phyloP scores from a whole-genome alignment of 345 rosid species.

The Aquilaria yunnanensis region DNA sequence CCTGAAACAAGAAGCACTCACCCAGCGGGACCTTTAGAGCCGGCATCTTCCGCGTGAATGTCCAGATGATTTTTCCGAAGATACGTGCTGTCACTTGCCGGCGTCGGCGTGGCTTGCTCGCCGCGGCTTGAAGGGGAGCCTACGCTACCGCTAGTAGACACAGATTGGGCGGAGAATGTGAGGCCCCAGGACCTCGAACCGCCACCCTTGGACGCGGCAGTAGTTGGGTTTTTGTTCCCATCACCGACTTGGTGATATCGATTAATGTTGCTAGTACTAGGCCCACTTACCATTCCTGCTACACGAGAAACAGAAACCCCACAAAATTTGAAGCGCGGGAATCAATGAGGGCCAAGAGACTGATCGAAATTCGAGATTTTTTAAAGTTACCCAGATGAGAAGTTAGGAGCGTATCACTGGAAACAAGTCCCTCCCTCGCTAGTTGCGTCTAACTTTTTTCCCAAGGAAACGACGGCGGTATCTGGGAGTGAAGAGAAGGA shows the following conservation, averaged over 20 bases:
- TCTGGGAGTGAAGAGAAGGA: too few species aligned
- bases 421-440: background rate
- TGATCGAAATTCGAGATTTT: conserved; percentile 7
- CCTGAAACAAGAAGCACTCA: conserved; percentile 17
- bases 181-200: conserved; percentile 82
- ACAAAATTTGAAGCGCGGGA: background rate
- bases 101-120: conserved; percentile 58
- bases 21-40: conserved; percentile 76
- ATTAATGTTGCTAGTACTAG: conserved; percentile 24
- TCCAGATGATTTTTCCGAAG: conserved; percentile 66
- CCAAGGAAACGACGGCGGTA: background rate
- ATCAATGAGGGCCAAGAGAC: conserved; percentile 4
- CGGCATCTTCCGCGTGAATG: conserved; percentile 90
- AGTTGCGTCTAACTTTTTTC: too few species aligned
- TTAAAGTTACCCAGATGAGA: conserved; percentile 17
- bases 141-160: conserved; percentile 85
- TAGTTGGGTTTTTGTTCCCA: conserved; percentile 31
- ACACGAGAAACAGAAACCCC: conserved; percentile 9
- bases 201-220: conserved; percentile 18
- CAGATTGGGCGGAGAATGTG: conserved; percentile 69
- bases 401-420: conserved; percentile 17
- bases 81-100: conserved; percentile 64
- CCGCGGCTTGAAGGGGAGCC: conserved; percentile 93
- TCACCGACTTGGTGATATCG: conserved; percentile 45
- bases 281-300: conserved; percentile 38